Evolutionary conservation across 2,329 filamentous ascomycete genomes (phyloP).

Genomic region (Cercospora beticola): DNA sequence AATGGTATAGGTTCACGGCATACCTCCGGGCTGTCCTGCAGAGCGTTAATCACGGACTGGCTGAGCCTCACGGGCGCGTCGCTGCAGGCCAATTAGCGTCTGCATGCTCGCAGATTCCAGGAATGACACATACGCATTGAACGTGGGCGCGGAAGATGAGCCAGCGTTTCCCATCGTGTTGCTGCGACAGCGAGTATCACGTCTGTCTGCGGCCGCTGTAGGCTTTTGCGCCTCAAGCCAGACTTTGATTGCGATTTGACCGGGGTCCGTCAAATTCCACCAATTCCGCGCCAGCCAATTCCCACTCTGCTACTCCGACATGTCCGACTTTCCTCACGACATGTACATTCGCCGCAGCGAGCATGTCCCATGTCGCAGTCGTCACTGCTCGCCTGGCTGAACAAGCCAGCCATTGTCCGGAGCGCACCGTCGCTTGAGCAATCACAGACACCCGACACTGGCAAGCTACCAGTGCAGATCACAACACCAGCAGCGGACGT

Average conservation of each 20-base stretch:
- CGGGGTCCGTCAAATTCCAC: not conserved
- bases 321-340: not conserved
- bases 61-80: conserved; percentile 70
- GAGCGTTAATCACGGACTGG: conserved; percentile 74
- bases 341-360: not conserved
- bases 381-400: conserved; percentile 50
- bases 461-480: not conserved
- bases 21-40: conserved; percentile 87
- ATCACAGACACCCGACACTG: not conserved
- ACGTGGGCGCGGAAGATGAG: conserved; percentile 61
- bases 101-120: not conserved
- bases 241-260: not conserved
- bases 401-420: conserved; percentile 40
- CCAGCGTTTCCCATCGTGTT: conserved; percentile 59
- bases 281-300: not conserved
- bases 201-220: not conserved
- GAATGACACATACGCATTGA: conserved; percentile 55
- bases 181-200: not conserved
- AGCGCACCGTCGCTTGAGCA: not conserved
- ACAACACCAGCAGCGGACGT: not conserved
- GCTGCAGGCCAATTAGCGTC: conserved; percentile 40
- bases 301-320: not conserved
- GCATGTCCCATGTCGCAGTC: conserved; percentile 44
- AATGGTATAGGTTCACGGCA: conserved; percentile 26
- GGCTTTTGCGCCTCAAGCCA: not conserved